These are phyloP conservation scores for Suillus alpinus DNA, from an alignment of 768 basidiomycete species.

Conservation along the genomic window DNA sequence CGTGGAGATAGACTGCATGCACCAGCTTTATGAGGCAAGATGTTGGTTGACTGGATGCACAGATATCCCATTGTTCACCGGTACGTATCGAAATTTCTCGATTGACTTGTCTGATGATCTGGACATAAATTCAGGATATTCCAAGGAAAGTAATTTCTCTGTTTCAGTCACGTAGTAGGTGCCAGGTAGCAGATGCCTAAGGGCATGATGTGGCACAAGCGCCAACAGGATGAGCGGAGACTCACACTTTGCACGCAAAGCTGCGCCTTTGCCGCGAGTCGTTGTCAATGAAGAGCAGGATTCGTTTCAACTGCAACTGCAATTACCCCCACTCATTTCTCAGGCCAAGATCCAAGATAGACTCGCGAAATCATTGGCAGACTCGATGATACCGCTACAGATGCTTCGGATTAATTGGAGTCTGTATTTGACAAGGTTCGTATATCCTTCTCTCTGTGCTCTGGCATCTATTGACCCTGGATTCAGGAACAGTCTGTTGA, in stretches of 20 bases:
- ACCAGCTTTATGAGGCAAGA: too few relatives aligned
- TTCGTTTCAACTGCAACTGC: slow-evolving; percentile 6
- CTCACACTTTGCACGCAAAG: slow-evolving; percentile 37
- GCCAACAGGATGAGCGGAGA: too few relatives aligned
- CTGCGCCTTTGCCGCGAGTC: slow-evolving; percentile 58
- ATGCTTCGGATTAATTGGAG: slow-evolving; percentile 30
- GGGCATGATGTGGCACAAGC: too few relatives aligned
- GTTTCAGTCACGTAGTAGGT: too few relatives aligned
- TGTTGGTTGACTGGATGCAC: too few relatives aligned
- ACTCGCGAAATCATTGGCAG: slow-evolving; percentile 69
- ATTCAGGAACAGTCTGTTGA: slow-evolving; percentile 51
- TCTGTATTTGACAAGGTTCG: slow-evolving; percentile 47
- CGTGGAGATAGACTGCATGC: too few relatives aligned
- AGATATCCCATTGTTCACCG: too few relatives aligned
- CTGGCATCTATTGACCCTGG: slow-evolving; percentile 8
- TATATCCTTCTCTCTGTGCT: slow-evolving; percentile 7
- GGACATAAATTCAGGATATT: too few relatives aligned
- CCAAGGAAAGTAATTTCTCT: too few relatives aligned
- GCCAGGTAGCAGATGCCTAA: too few relatives aligned
- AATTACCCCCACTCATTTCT: slow-evolving; percentile 25
- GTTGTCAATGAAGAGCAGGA: slow-evolving; percentile 43
- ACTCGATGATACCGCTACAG: slow-evolving; percentile 44
- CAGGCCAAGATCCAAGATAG: slow-evolving; percentile 60
- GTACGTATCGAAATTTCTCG: too few relatives aligned
- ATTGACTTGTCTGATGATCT: too few relatives aligned